phyloP scores from a whole-genome alignment of 345 rosid genomes.

The Salix purpurea region DNA sequence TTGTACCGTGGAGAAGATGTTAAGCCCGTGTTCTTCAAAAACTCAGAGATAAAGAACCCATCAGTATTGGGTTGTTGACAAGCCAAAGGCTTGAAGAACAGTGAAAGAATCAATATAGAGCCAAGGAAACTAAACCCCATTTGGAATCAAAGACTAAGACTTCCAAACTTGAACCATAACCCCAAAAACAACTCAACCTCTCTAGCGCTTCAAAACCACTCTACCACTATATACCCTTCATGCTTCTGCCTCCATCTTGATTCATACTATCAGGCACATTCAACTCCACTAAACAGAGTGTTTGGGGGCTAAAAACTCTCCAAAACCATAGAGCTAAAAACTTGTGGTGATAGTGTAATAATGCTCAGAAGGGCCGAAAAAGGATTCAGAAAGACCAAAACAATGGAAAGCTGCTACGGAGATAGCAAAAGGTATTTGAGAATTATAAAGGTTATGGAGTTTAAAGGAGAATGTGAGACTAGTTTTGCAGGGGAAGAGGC shows the following conservation, averaged over 20 bases:
- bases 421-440: conserved; percentile 11
- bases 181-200: conserved; percentile 14
- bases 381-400: not conserved
- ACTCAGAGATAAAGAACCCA: conserved; percentile 67
- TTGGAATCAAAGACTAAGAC: conserved; percentile 14
- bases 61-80: conserved; percentile 87
- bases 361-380: conserved; percentile 14
- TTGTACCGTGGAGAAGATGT: conserved; percentile 34
- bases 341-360: conserved; percentile 9
- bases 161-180: conserved; percentile 13
- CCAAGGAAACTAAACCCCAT: conserved; percentile 60
- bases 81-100: conserved; percentile 46
- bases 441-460: conserved; percentile 2
- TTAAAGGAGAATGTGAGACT: conserved; percentile 21
- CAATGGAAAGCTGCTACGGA: not conserved
- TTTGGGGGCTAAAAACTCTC: not conserved
- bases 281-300: conserved; percentile 5
- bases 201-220: conserved; percentile 6
- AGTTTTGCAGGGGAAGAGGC: conserved; percentile 26
- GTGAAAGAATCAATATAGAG: conserved; percentile 51
- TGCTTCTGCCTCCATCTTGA: conserved; percentile 8
- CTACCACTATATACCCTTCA: not conserved
- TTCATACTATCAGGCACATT: not conserved
- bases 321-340: not conserved
- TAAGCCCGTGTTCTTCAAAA: conserved; percentile 57